Evolutionary conservation across 768 basidiomycete species (phyloP).

Genomic region (Gyrodon lividus): DNA sequence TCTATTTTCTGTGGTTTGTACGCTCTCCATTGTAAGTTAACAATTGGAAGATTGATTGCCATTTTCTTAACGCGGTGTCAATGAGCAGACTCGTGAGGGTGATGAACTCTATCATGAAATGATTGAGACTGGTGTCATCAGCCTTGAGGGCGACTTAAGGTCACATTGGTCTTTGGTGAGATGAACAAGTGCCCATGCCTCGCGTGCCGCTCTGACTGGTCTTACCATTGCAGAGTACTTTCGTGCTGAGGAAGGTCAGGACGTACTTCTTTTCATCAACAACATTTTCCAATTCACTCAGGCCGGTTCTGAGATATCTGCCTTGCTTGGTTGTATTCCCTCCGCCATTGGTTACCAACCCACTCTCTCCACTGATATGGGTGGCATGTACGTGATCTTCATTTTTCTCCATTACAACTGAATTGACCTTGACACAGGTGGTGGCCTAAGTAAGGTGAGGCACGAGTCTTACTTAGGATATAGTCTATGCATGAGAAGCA

Average conservation of each 20-base stretch:
- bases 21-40: too few relatives aligned
- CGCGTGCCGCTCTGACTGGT: conserved; percentile 98
- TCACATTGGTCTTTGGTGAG: too few relatives aligned
- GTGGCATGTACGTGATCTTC: conserved; percentile 78
- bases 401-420: not conserved
- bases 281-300: conserved; percentile 99
- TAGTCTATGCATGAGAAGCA: too few relatives aligned
- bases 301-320: conserved; percentile 99
- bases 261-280: conserved; percentile 99
- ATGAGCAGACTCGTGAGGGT: conserved; percentile 99
- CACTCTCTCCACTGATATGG: conserved; percentile 99
- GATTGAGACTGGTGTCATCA: too few relatives aligned
- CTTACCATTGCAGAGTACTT: too few relatives aligned
- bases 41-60: conserved; percentile 12
- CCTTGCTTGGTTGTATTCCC: conserved; percentile 99
- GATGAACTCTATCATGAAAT: too few relatives aligned
- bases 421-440: conserved; percentile 43
- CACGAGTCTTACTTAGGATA: too few relatives aligned
- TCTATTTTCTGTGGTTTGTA: too few relatives aligned
- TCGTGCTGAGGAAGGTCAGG: conserved; percentile 99
- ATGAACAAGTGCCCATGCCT: conserved; percentile 98
- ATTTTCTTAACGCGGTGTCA: conserved; percentile 67
- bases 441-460: too few relatives aligned
- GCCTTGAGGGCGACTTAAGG: too few relatives aligned
- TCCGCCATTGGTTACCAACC: conserved; percentile 99